These are phyloP conservation scores for Ceratobasidium sp. DNA, from an alignment of 1,284 basidiomycete species.

Conservation along the genomic window DNA sequence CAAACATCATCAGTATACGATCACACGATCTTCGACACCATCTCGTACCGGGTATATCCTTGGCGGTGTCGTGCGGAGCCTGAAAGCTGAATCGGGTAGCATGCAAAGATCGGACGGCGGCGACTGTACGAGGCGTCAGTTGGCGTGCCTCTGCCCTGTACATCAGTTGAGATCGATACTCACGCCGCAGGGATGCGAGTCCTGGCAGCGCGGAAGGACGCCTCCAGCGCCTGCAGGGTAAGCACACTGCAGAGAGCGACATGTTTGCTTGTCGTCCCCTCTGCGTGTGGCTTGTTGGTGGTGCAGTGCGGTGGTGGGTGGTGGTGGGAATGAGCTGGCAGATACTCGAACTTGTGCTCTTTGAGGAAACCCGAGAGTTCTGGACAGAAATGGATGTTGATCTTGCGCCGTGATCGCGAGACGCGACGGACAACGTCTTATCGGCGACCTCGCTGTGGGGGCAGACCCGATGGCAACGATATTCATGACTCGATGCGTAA, in stretches of 20 bases:
- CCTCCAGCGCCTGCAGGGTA: slow-evolving; percentile 29
- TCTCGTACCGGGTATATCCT: slow-evolving; percentile 33
- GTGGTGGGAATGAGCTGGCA: slow-evolving; percentile 32
- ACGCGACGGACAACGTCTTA: no score
- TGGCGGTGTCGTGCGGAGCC: slow-evolving; percentile 24
- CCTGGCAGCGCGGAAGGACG: slow-evolving; percentile 19
- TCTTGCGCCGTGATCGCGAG: slow-evolving; percentile 29
- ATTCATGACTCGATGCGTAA: no score
- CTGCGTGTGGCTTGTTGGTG: slow-evolving; percentile 5
- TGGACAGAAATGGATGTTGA: slow-evolving; percentile 23
- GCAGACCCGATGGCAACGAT: not conserved
- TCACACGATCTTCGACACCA: not conserved
- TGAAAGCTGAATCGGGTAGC: slow-evolving; percentile 22
- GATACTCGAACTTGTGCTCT: slow-evolving; percentile 4
- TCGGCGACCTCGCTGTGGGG: no score
- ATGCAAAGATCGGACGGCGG: slow-evolving; percentile 18
- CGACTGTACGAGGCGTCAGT: slow-evolving; percentile 7
- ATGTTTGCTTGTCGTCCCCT: slow-evolving; percentile 20
- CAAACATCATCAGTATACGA: not conserved
- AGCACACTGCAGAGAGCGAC: slow-evolving; percentile 32
- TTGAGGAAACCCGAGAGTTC: slow-evolving; percentile 3
- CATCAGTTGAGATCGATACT: slow-evolving; percentile 25
- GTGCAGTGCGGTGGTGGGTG: slow-evolving; percentile 12
- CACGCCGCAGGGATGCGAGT: slow-evolving; percentile 14
- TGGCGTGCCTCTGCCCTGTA: slow-evolving; percentile 9